Conservation (phyloP, 345 rosid species). For the Euclidium syriacum region DNA sequence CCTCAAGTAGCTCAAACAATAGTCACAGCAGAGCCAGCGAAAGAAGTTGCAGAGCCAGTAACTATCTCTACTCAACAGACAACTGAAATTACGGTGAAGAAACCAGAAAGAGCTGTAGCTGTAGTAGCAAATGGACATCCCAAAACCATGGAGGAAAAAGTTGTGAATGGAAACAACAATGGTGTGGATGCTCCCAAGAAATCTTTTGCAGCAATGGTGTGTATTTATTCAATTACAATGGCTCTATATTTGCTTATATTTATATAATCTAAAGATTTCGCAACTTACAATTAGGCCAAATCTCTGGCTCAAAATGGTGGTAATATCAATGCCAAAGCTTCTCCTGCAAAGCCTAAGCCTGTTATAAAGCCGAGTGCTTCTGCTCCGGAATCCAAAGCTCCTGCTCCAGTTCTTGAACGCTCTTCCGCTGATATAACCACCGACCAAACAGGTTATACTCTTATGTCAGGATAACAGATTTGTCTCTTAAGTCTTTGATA, state of each 20-base stretch:
- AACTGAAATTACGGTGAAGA: slow-evolving; percentile 8
- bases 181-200: slow-evolving; percentile 26
- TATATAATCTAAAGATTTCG: background rate
- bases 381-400: slow-evolving; percentile 3
- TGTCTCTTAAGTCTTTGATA: background rate
- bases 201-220: slow-evolving; percentile 20
- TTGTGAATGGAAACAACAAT: slow-evolving; percentile 5
- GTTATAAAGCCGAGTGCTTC: background rate
- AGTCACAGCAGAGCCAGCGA: slow-evolving; percentile 1
- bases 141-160: background rate
- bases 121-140: slow-evolving; percentile 13
- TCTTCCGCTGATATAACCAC: slow-evolving; percentile 11
- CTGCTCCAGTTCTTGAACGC: background rate
- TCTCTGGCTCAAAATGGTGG: slow-evolving; percentile 20
- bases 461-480: background rate
- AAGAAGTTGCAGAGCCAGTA: slow-evolving; percentile 11
- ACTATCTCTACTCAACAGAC: slow-evolving; percentile 6
- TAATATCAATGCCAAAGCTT: slow-evolving; percentile 17
- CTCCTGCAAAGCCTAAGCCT: slow-evolving; percentile 30
- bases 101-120: slow-evolving; percentile 8
- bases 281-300: slow-evolving; percentile 20
- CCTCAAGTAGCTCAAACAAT: slow-evolving; percentile 19
- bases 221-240: background rate
- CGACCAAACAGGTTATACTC: slow-evolving; percentile 7
- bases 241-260: background rate